phyloP scores from a whole-genome alignment of 1,284 basidiomycete species.

The Cryptococcus floricola region DNA sequence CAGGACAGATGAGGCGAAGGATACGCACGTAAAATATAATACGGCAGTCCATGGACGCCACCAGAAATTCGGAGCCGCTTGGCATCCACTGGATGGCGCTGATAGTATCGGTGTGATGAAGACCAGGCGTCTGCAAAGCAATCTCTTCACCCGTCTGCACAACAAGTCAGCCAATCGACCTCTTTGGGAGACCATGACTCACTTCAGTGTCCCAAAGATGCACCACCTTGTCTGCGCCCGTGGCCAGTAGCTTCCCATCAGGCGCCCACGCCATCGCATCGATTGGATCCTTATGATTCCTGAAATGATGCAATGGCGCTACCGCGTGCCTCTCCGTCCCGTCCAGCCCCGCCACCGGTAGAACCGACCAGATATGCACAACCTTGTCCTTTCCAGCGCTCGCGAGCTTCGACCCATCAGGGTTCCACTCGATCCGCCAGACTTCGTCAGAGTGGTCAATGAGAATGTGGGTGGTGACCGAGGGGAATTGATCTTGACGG shows the following conservation, averaged over 20 bases:
- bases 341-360: constrained; percentile 21
- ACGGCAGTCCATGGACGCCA: constrained; percentile 81
- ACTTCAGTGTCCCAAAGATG: constrained; percentile 86
- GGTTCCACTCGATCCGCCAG: constrained; percentile 93
- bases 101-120: constrained; percentile 72
- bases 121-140: constrained; percentile 11
- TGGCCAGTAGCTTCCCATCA: constrained; percentile 76
- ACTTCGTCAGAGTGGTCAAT: constrained; percentile 88
- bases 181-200: constrained; percentile 18
- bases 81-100: constrained; percentile 84
- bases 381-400: constrained; percentile 81
- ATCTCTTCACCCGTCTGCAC: constrained; percentile 28
- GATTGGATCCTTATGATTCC: constrained; percentile 72
- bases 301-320: constrained; percentile 45
- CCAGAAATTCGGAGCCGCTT: constrained; percentile 83
- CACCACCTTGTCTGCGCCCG: constrained; percentile 71
- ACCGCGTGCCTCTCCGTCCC: constrained; percentile 17
- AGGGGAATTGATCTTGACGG: constrained; percentile 75
- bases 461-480: constrained; percentile 74
- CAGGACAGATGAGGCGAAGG: background rate
- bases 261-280: constrained; percentile 84
- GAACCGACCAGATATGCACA: constrained; percentile 84
- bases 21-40: constrained; percentile 78
- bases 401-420: constrained; percentile 77
- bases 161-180: background rate